A percentile compares a stretch with the other conserved stretches of the same genome.
These are phyloP conservation scores for Echium plantagineum DNA, from an alignment of 257 asterid species.

Conservation along the genomic window DNA sequence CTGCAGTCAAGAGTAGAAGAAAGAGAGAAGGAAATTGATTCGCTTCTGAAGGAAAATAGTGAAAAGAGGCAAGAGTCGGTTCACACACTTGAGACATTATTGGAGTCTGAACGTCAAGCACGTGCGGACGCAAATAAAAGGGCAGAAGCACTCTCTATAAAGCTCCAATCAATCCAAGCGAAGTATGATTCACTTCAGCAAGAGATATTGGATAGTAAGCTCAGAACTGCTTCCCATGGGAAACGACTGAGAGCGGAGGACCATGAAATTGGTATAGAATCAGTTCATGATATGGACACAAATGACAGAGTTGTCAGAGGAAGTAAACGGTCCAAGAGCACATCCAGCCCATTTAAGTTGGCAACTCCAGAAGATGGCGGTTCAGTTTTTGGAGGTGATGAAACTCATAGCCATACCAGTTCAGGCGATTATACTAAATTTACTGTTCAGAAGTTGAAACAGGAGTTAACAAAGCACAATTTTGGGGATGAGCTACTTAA, in stretches of 20 bases:
- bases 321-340: constrained; percentile 73
- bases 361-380: constrained; percentile 77
- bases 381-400: constrained; percentile 58
- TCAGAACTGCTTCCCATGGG: constrained; percentile 53
- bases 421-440: constrained; percentile 54
- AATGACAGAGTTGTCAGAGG: constrained; percentile 34
- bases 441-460: constrained; percentile 58
- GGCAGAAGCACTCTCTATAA: constrained; percentile 76
- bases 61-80: constrained; percentile 65
- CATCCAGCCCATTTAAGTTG: constrained; percentile 50
- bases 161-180: constrained; percentile 77
- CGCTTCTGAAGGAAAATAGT: constrained; percentile 54
- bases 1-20: constrained; percentile 67
- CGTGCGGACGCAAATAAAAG: constrained; percentile 76
- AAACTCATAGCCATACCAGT: constrained; percentile 42
- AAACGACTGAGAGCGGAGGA: constrained; percentile 80
- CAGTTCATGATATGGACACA: constrained; percentile 46
- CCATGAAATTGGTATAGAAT: constrained; percentile 61
- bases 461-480: constrained; percentile 57
- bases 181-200: constrained; percentile 68
- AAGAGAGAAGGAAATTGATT: constrained; percentile 66
- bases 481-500: constrained; percentile 65
- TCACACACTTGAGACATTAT: constrained; percentile 57
- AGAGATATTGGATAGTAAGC: constrained; percentile 48
- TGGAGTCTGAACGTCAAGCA: constrained; percentile 76